These are phyloP conservation scores for Selaginella moellendorffii DNA, from an alignment of 75 land plant species.

Conservation along the genomic window DNA sequence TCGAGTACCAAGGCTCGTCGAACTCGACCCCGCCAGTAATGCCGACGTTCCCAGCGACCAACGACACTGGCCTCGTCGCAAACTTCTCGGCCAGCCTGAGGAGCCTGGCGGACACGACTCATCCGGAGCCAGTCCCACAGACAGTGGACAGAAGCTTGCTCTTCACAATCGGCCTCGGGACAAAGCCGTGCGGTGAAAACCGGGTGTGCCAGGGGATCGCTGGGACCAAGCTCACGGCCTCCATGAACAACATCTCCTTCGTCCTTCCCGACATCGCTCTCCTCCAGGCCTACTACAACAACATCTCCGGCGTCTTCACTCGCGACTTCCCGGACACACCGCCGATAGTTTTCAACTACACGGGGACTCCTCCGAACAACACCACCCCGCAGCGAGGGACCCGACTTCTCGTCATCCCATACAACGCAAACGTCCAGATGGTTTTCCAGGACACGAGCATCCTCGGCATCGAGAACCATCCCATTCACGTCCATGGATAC, in stretches of 20 bases:
- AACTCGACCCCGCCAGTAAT: not conserved
- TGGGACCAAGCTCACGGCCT: not conserved
- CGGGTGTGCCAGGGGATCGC: slow-evolving; percentile 29
- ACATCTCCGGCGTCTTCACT: not conserved
- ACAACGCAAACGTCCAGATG: slow-evolving; percentile 1
- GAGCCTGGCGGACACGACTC: not conserved
- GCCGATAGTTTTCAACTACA: not conserved
- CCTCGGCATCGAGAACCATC: not conserved
- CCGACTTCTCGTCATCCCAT: not conserved
- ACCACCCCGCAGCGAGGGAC: not conserved
- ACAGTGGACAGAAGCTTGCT: slow-evolving; percentile 35
- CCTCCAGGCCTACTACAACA: not conserved
- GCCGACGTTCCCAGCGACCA: slow-evolving; percentile 9
- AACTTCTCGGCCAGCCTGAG: not conserved
- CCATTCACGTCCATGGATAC: slow-evolving; percentile 5
- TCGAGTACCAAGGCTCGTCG: not conserved
- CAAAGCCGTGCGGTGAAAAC: slow-evolving; percentile 45
- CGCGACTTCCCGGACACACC: not conserved
- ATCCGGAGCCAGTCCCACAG: slow-evolving; percentile 26
- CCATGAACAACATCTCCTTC: slow-evolving; percentile 4
- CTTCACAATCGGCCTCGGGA: slow-evolving; percentile 46
- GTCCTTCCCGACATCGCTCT: not conserved
- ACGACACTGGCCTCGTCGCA: not conserved
- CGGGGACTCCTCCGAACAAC: not conserved
- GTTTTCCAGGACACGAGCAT: not conserved